Percentiles rank a stretch among this genome's conserved stretches.
Evolutionary conservation across 129 eudicot genomes (phyloP).

Genomic region (Helichrysum umbraculigerum): DNA sequence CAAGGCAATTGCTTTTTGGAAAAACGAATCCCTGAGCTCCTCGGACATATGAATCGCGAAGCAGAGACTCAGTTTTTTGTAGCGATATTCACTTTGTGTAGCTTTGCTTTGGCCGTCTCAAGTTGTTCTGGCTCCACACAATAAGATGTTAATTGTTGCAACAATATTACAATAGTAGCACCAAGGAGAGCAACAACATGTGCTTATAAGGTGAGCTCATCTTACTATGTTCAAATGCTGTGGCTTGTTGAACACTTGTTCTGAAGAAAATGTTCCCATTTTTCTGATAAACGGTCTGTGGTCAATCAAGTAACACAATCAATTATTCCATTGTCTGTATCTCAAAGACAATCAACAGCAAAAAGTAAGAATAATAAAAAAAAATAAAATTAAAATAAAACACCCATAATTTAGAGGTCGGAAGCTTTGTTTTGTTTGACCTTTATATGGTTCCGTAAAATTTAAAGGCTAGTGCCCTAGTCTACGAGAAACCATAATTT

Average conservation of each 20-base stretch:
- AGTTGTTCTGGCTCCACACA: slow-evolving; percentile 51
- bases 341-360: background rate
- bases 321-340: background rate
- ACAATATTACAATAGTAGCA: background rate
- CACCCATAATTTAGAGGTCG: background rate
- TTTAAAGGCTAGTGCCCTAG: background rate
- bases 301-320: slow-evolving; percentile 18
- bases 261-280: slow-evolving; percentile 74
- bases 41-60: background rate
- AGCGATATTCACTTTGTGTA: slow-evolving; percentile 44
- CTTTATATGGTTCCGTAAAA: background rate
- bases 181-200: background rate
- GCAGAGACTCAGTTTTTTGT: slow-evolving; percentile 16
- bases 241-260: slow-evolving; percentile 63
- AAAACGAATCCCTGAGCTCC: too few relatives aligned
- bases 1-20: too few relatives aligned
- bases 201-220: background rate
- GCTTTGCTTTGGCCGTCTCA: slow-evolving; percentile 51
- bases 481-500: background rate
- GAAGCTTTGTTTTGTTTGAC: background rate
- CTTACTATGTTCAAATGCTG: slow-evolving; percentile 73
- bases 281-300: slow-evolving; percentile 72
- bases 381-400: background rate
- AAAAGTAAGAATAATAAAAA: too few relatives aligned
- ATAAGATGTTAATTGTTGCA: background rate